phyloP scores from a whole-genome alignment of 768 basidiomycete genomes.

The Aureoboletus auriporus region DNA sequence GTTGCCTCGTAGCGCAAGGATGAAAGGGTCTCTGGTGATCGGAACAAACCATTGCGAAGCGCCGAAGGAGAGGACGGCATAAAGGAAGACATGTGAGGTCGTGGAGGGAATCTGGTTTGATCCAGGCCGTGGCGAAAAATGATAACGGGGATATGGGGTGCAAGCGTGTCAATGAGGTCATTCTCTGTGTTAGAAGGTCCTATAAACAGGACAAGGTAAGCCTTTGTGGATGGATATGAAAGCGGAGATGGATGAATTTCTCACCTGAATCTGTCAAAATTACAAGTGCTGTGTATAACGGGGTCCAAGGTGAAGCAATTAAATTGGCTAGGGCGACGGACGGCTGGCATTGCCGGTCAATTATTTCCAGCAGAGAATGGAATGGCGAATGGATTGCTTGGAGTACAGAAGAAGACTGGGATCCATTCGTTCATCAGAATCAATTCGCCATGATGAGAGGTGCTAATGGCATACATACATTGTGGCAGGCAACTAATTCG shows the following conservation, averaged over 20 bases:
- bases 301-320: conserved; percentile 53
- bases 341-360: conserved; percentile 51
- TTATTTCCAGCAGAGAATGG: conserved; percentile 44
- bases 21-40: conserved; percentile 56
- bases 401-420: conserved; percentile 33
- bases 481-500: conserved; percentile 51
- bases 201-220: conserved; percentile 8
- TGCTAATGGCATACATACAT: conserved; percentile 37
- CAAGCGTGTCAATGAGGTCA: conserved; percentile 45
- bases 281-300: conserved; percentile 58
- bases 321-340: conserved; percentile 48
- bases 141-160: conserved; percentile 55
- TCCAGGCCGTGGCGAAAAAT: conserved; percentile 42
- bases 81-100: conserved; percentile 50
- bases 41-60: conserved; percentile 59
- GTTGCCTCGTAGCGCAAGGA: conserved; percentile 59
- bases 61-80: conserved; percentile 47
- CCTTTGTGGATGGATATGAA: background rate
- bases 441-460: background rate
- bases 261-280: conserved; percentile 49
- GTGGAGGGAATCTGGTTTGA: conserved; percentile 27
- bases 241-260: conserved; percentile 6
- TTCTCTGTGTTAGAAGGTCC: conserved; percentile 36
- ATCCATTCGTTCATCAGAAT: conserved; percentile 7
- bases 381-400: conserved; percentile 55